Evolutionary conservation across 345 rosid species (phyloP).

Genomic region (Aurinia saxatilis): DNA sequence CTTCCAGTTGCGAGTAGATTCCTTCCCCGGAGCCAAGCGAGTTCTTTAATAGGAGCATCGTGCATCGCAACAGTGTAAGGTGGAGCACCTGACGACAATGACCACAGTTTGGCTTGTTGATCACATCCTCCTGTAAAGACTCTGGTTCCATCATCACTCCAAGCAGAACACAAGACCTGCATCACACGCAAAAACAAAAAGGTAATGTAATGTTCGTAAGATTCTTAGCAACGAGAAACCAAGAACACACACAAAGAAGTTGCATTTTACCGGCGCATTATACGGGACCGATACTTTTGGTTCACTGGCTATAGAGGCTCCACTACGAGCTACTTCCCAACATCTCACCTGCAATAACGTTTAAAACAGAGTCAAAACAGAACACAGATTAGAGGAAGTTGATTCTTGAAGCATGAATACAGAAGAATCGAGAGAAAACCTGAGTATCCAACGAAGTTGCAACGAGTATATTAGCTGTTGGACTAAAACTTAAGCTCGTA

Average conservation of each 20-base stretch:
- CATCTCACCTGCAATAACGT: conserved; percentile 96
- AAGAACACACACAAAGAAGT: background rate
- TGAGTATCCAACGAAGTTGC: conserved; percentile 99
- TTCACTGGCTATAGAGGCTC: conserved; percentile 40
- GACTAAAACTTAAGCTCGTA: conserved; percentile 88
- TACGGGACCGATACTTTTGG: conserved; percentile 81
- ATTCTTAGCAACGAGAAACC: background rate
- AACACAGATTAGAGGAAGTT: too few species aligned
- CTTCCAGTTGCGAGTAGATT: conserved; percentile 79
- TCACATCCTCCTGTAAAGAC: conserved; percentile 95
- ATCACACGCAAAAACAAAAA: background rate
- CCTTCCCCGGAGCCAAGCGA: conserved; percentile 94
- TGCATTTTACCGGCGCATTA: conserved; percentile 78
- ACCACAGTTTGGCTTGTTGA: conserved; percentile 99
- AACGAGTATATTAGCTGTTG: conserved; percentile 77
- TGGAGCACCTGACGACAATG: conserved; percentile 73
- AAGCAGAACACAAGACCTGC: conserved; percentile 84
- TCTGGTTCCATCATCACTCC: conserved; percentile 97
- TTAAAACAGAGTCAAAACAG: background rate
- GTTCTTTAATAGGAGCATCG: conserved; percentile 73
- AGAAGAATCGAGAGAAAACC: conserved; percentile 32
- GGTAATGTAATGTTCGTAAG: too few species aligned
- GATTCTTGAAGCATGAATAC: background rate
- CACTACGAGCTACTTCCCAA: conserved; percentile 79
- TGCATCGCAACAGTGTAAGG: conserved; percentile 88